Conservation (phyloP, 1,284 basidiomycete genomes). For the Phellopilus nigrolimitatus region DNA sequence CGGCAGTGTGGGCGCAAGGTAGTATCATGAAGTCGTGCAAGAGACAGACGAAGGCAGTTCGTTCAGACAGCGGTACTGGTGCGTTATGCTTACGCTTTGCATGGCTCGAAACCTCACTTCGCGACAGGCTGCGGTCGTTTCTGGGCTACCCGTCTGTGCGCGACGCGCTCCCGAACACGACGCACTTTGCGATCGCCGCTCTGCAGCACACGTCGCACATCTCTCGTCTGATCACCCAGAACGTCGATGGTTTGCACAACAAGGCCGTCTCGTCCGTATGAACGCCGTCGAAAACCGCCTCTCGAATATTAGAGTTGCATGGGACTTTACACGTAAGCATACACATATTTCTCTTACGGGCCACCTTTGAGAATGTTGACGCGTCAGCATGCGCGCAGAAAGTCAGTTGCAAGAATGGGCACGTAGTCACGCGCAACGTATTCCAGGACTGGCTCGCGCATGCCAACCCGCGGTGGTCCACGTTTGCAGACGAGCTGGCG, state of each 20-base stretch:
- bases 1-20: conserved; percentile 20
- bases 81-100: conserved; percentile 16
- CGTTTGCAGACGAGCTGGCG: conserved; percentile 64
- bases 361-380: conserved; percentile 16
- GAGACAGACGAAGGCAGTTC: conserved; percentile 56
- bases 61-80: conserved; percentile 78
- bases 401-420: conserved; percentile 71
- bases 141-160: conserved; percentile 79
- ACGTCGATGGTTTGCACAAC: conserved; percentile 87
- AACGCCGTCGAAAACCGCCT: conserved; percentile 34
- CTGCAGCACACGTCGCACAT: conserved; percentile 67
- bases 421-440: conserved; percentile 56
- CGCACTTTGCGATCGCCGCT: conserved; percentile 81
- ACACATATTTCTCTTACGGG: background rate
- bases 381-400: conserved; percentile 37
- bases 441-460: conserved; percentile 74
- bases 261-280: conserved; percentile 53
- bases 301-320: conserved; percentile 77
- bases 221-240: conserved; percentile 79
- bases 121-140: conserved; percentile 73
- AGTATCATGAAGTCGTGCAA: conserved; percentile 82
- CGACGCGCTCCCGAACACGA: conserved; percentile 78
- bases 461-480: conserved; percentile 78
- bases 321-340: conserved; percentile 75
- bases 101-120: background rate